These are phyloP conservation scores for Ophiostoma sp. DNA, from an alignment of 2,329 filamentous ascomycete genomes.

Conservation along the genomic window DNA sequence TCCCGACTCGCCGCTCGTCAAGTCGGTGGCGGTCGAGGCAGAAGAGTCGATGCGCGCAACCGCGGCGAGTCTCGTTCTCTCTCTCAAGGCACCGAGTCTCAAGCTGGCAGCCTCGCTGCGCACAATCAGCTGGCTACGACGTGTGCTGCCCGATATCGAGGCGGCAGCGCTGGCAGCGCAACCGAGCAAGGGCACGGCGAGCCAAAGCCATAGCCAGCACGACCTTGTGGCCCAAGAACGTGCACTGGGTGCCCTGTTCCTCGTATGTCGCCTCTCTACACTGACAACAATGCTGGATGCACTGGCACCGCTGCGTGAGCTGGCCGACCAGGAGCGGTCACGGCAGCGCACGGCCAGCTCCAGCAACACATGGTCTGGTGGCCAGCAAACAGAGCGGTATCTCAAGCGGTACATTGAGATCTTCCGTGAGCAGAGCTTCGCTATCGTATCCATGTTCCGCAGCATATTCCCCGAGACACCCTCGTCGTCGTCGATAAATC, in stretches of 20 bases:
- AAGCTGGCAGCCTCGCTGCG: slow-evolving; percentile 88
- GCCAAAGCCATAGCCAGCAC: background rate
- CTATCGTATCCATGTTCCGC: slow-evolving; percentile 88
- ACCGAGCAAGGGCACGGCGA: background rate
- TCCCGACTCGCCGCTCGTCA: slow-evolving; percentile 69
- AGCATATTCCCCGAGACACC: slow-evolving; percentile 66
- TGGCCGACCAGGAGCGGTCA: slow-evolving; percentile 77
- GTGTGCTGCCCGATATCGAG: slow-evolving; percentile 71
- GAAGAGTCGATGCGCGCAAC: slow-evolving; percentile 85
- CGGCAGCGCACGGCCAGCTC: slow-evolving; percentile 39
- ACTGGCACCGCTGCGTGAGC: slow-evolving; percentile 74
- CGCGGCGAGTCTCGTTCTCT: slow-evolving; percentile 74
- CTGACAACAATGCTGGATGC: slow-evolving; percentile 75
- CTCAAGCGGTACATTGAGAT: slow-evolving; percentile 95
- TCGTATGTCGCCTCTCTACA: slow-evolving; percentile 78
- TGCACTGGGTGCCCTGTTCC: slow-evolving; percentile 73
- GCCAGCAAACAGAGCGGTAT: slow-evolving; percentile 90
- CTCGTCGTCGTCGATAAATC: slow-evolving; percentile 15
- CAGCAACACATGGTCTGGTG: slow-evolving; percentile 54
- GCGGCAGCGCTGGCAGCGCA: slow-evolving; percentile 26
- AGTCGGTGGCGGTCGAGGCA: slow-evolving; percentile 67
- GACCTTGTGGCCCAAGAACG: slow-evolving; percentile 46
- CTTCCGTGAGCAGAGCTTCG: slow-evolving; percentile 95
- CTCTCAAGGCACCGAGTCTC: slow-evolving; percentile 69
- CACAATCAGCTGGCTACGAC: slow-evolving; percentile 83